These are phyloP conservation scores for Caryopteris hybrid DNA, from an alignment of 305 asterid species.

Conservation along the genomic window DNA sequence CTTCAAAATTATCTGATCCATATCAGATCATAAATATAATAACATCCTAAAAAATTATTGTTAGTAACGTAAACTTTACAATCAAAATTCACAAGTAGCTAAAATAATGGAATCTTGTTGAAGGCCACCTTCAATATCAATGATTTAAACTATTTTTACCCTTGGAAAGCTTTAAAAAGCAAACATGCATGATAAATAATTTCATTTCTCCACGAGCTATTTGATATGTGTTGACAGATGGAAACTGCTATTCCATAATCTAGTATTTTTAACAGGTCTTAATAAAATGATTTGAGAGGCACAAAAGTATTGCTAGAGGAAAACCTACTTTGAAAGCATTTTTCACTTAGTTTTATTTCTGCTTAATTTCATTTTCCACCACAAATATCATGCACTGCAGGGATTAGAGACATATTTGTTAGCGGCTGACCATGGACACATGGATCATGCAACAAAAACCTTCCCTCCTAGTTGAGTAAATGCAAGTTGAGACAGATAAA, in stretches of 20 bases:
- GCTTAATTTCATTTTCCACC: neutral
- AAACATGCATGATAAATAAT: neutral
- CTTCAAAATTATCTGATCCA: neutral
- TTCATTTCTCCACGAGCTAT: neutral
- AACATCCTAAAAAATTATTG: neutral
- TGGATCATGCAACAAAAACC: neutral
- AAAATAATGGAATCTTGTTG: neutral
- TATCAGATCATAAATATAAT: neutral
- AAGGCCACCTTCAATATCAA: neutral
- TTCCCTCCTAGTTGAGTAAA: neutral
- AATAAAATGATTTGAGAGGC: neutral
- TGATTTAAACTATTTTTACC: neutral
- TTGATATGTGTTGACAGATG: no score
- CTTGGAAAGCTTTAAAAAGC: neutral
- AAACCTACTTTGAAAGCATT: neutral
- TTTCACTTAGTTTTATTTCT: neutral
- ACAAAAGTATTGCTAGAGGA: neutral
- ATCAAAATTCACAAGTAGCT: neutral
- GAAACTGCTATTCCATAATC: neutral
- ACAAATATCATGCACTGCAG: slow-evolving; percentile 2
- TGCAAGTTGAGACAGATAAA: slow-evolving; percentile 15
- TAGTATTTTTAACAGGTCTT: neutral
- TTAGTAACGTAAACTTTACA: neutral
- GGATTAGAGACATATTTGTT: slow-evolving; percentile 2
- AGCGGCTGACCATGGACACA: slow-evolving; percentile 10